Evolutionary conservation across 129 eudicot genomes (phyloP).

Genomic region (Tagetes patula): DNA sequence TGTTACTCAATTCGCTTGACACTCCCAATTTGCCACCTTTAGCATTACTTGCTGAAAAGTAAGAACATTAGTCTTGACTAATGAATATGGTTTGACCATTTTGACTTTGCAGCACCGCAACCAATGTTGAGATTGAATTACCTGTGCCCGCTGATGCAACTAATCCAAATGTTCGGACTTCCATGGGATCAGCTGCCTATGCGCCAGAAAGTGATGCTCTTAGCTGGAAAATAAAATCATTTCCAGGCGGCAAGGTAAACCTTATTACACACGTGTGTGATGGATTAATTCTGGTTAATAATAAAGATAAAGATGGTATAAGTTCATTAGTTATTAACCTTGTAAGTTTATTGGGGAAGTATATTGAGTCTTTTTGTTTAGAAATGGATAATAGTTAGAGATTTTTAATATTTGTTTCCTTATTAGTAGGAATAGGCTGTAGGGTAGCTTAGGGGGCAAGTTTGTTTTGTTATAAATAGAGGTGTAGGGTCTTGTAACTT

Average conservation of each 20-base stretch:
- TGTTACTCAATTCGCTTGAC: background rate
- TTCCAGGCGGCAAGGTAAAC: conserved; percentile 94
- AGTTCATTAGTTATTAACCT: no score
- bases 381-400: no score
- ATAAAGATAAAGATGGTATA: no score
- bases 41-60: background rate
- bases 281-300: no score
- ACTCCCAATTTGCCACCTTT: background rate
- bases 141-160: conserved; percentile 91
- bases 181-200: conserved; percentile 94
- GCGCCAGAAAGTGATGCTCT: conserved; percentile 95
- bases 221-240: conserved; percentile 90
- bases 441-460: no score
- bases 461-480: no score
- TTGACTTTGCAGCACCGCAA: conserved; percentile 73
- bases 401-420: no score
- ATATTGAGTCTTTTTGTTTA: no score
- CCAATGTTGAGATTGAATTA: conserved; percentile 91
- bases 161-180: conserved; percentile 90
- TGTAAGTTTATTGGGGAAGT: no score
- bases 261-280: no score
- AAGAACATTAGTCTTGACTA: conserved; percentile 7
- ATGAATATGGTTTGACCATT: conserved; percentile 14
- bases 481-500: no score
- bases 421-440: no score